Base-by-base conservation (phyloP, 768 basidiomycete genomes). In the Suillus fuscotomentosus region DNA sequence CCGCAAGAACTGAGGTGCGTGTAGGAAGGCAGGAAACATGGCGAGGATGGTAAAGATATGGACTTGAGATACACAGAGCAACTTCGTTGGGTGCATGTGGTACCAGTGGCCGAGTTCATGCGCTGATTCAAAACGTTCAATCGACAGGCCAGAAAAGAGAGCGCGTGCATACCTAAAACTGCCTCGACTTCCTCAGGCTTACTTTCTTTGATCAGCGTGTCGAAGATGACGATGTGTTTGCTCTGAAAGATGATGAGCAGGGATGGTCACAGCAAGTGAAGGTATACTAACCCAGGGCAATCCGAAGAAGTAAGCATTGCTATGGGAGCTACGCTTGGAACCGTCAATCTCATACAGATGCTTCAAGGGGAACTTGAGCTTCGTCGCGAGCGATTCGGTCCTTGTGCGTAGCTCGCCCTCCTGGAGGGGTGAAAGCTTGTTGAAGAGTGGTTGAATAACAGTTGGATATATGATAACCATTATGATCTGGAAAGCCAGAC, bases 101-200 rank as follows among this genome's bases (percentile, higher is more conserved):
- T 90, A 93, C 95, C 97, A 99, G 79, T 99, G 97, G 0, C 97
- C 97, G 42, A 98, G 90, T 70, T 98, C 96, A 76, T 99, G 96
- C 0, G 95, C 95, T 88, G 67, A 59, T 64, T 39, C 11, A 20
- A 6, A 3, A 20, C 24, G 7, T 54, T 61, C 15, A 36, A 17
- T 22, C 14, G 14, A 60, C 31, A 36, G 14, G 24, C n/a, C 10
- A 14, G 43, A 60, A 24, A 31, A 48, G 22, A 57, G 22, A 15
- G 57, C 13, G 13, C 4, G 17, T 17, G 38, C 79, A 22, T 69
- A 82, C 82, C 89, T 50, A 98, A 85, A n/a, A 99, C 95, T 39
- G 97, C 97, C 70, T 98, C 97, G 36, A 99, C 94, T 75, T 98
- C 94, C 31, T 94, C 92, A 0, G 95, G 86, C 70, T 89, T 87